Percentiles rank a stretch among this genome's conserved stretches.
Conservation (phyloP, 441 rosid genomes). For the Dalechampia spathulata region DNA sequence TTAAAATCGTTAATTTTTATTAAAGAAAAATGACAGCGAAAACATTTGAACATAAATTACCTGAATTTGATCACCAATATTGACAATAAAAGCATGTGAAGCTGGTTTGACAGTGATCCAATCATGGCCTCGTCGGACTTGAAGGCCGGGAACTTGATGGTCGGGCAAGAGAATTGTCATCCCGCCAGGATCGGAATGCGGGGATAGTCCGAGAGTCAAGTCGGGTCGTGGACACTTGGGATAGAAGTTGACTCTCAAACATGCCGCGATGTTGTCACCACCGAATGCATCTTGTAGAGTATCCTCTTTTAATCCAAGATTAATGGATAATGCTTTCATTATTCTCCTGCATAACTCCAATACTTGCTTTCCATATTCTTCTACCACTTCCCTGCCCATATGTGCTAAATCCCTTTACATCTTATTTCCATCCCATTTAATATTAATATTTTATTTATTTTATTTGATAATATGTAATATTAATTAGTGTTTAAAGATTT, state of each 20-base stretch:
- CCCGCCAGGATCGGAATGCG: constrained; percentile 92
- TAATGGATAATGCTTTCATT: constrained; percentile 59
- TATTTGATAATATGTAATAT: too few species aligned
- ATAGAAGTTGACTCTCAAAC: constrained; percentile 67
- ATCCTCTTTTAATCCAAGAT: constrained; percentile 49
- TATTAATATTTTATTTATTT: too few species aligned
- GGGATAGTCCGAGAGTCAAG: constrained; percentile 64
- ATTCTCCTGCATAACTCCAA: constrained; percentile 50
- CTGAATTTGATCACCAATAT: constrained; percentile 87
- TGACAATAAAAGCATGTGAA: too few species aligned
- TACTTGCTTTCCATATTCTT: constrained; percentile 62
- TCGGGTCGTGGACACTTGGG: constrained; percentile 87
- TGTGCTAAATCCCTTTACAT: too few species aligned
- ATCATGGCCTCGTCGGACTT: constrained; percentile 39
- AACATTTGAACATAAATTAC: too few species aligned
- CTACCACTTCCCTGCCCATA: constrained; percentile 55
- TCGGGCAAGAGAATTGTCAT: constrained; percentile 76
- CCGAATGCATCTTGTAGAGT: constrained; percentile 62
- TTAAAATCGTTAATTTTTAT: too few species aligned
- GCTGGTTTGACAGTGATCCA: constrained; percentile 78
- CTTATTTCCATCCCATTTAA: too few species aligned
- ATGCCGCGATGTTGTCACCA: constrained; percentile 56
- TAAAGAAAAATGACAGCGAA: too few species aligned
- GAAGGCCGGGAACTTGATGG: constrained; percentile 59
- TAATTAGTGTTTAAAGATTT: too few species aligned